Base-by-base conservation (phyloP, 768 basidiomycete genomes). In the Serpula lacrymans region DNA sequence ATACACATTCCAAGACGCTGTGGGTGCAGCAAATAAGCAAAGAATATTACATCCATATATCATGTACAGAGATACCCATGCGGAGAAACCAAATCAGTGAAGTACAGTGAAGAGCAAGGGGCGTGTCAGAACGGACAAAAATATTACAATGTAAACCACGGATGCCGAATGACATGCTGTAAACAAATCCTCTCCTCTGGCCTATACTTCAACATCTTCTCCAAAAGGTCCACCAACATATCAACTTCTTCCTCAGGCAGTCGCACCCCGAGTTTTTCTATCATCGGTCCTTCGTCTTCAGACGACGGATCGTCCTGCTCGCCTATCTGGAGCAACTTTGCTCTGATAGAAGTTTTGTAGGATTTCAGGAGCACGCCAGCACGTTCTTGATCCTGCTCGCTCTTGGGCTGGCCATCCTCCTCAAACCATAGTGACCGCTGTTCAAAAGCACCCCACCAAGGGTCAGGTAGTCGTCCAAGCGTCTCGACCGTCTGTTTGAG, bases 141-240 rank as follows among this genome's bases (percentile, higher is more conserved):
- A n/a, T n/a, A n/a, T n/a, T n/a, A n/a, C n/a, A n/a, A n/a, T n/a
- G n/a, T n/a, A 43, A 64, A 63, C 63, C 66, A 68, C 17, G 57
- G 59, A 56, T 64, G 67, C 18, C 23, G 30, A 23, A 68, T 37
- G 27, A 72, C 63, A 17, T 69, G 61, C 11, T 41, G 30, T 41
- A 68, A 65, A 2, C 27, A 10, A 43, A 70, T 63, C 47, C 71
- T 68, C 28, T 69, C 69, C 58, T 69, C 54, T n/a, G 67, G 70
- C n/a, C 34, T 37, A 55, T 68, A 69, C 34, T 47, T 52, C 49
- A 71, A 48, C 63, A 69, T 69, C 51, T 63, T 69, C 46, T 48
- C 57, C 45, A 71, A 51, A 12, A 72, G 52, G 57, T 69, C 62
- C n/a, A 24, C 57, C 41, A 72, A 50, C 12, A 70, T 47, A 9